These are phyloP conservation scores for Corynespora cassiicola DNA, from an alignment of 2,329 filamentous ascomycete species.

Conservation along the genomic window DNA sequence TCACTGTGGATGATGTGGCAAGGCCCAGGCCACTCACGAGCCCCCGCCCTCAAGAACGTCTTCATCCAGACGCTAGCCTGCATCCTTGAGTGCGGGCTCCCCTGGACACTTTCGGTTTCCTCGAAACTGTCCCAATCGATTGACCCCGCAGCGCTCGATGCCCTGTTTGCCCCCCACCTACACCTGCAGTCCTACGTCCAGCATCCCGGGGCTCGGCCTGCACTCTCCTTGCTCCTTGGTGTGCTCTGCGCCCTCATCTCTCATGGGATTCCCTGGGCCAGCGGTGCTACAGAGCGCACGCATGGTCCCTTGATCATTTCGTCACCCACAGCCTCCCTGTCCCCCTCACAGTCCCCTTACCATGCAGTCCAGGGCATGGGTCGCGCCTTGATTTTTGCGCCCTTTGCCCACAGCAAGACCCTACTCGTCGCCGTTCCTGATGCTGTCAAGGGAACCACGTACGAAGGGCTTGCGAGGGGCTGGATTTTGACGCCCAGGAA, in stretches of 20 bases:
- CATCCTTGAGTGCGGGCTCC: slow-evolving; percentile 46
- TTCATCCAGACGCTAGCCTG: slow-evolving; percentile 51
- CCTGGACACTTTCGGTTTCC: slow-evolving; percentile 47
- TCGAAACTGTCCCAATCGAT: slow-evolving; percentile 24
- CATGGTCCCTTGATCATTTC: slow-evolving; percentile 38
- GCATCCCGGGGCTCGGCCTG: slow-evolving; percentile 23
- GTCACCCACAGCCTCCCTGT: slow-evolving; percentile 10
- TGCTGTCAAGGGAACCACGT: slow-evolving; percentile 26
- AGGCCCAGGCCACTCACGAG: slow-evolving; percentile 36
- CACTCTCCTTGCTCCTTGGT: slow-evolving; percentile 24
- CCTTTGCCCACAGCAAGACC: slow-evolving; percentile 37
- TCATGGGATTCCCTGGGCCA: slow-evolving; percentile 41
- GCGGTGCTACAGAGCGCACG: slow-evolving; percentile 33
- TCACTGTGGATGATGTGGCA: slow-evolving; percentile 36
- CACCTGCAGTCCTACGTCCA: slow-evolving; percentile 45
- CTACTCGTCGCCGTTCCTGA: slow-evolving; percentile 39
- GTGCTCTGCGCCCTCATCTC: slow-evolving; percentile 28
- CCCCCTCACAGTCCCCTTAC: background rate
- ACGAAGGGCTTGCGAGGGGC: slow-evolving; percentile 27
- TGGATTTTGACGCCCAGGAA: slow-evolving; percentile 49
- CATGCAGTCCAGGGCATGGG: slow-evolving; percentile 1
- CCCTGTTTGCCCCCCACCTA: slow-evolving; percentile 40
- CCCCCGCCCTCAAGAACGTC: slow-evolving; percentile 47
- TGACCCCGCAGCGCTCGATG: slow-evolving; percentile 24
- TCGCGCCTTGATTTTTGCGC: slow-evolving; percentile 40